Evolutionary conservation across 495 filamentous ascomycete genomes (phyloP).

Genomic region (Tuber calosporum): DNA sequence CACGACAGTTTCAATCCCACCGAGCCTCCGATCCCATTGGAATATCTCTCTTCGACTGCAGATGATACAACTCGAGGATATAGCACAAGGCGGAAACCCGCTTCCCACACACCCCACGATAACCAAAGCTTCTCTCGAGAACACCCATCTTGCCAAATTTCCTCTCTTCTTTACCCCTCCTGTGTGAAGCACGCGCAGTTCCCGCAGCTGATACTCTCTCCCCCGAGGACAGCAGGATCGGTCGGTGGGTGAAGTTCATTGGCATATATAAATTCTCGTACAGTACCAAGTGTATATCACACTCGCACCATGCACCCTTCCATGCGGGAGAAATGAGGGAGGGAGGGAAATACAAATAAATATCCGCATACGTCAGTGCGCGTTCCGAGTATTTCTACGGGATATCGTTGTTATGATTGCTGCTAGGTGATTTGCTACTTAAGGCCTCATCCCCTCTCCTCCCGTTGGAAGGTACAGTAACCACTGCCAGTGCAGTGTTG

Average conservation of each 20-base stretch:
- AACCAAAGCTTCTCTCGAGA: neutral
- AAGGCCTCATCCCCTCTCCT: conserved; percentile 1
- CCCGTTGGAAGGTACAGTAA: neutral
- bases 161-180: neutral
- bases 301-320: neutral
- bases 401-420: neutral
- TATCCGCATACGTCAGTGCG: neutral
- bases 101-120: neutral
- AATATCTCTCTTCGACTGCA: neutral
- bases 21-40: neutral
- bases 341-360: neutral
- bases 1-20: neutral
- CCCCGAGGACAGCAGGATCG: neutral
- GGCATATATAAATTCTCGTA: neutral
- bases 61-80: neutral
- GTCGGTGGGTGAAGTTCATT: neutral
- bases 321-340: neutral
- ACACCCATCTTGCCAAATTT: neutral
- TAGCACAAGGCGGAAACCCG: neutral
- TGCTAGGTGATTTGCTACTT: neutral
- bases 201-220: neutral
- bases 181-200: neutral
- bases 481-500: neutral
- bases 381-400: neutral
- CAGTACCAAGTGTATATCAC: too few relatives aligned